phyloP scores from a whole-genome alignment of 345 rosid genomes.

The Brassica nigra region DNA sequence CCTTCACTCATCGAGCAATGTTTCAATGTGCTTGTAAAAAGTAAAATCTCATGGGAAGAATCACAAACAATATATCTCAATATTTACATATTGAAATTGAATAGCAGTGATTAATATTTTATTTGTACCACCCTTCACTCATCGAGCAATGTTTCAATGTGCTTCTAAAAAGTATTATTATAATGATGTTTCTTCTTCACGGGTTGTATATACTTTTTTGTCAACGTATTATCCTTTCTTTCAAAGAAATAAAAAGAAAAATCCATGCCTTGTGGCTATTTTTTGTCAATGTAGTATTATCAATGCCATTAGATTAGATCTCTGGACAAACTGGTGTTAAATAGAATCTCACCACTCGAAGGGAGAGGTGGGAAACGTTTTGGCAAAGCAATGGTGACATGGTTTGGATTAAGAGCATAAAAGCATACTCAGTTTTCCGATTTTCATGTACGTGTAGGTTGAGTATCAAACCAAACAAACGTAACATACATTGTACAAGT shows the following conservation, averaged over 20 bases:
- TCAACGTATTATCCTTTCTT: not conserved
- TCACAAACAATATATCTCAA: constrained; percentile 13
- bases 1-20: not conserved
- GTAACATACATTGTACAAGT: not conserved
- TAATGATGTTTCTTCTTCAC: not conserved
- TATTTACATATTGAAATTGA: not conserved
- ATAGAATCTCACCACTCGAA: too few relatives aligned
- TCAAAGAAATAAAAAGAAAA: not conserved
- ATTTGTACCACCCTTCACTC: not conserved
- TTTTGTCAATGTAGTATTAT: not conserved
- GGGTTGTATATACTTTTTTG: not conserved
- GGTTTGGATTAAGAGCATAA: not conserved
- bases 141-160: not conserved
- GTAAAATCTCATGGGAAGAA: constrained; percentile 19
- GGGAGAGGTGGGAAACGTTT: too few relatives aligned
- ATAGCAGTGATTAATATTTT: not conserved
- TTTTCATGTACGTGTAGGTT: not conserved
- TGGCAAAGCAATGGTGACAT: not conserved
- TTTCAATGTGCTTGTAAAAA: not conserved
- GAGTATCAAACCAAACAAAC: not conserved
- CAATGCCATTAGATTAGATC: too few relatives aligned
- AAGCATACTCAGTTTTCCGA: not conserved
- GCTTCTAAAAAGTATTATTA: not conserved
- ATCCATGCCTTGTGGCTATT: not conserved
- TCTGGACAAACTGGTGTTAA: too few relatives aligned